Percentiles rank a stretch among this genome's conserved stretches.
phyloP scores from a whole-genome alignment of 163 green algal genomes.

The Scenedesmus sp. region DNA sequence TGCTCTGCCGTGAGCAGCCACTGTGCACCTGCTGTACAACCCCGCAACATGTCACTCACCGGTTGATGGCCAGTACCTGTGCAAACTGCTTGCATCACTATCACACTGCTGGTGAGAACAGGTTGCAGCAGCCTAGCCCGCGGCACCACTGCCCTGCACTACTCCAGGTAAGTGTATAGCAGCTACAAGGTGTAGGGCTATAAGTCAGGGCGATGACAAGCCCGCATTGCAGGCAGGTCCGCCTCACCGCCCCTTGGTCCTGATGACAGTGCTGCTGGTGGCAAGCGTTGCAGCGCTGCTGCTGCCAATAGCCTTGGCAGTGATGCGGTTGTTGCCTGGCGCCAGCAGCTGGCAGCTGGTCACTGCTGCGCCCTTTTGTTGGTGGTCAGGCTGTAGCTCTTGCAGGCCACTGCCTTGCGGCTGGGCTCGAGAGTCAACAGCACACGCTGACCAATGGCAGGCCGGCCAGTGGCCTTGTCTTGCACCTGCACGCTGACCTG shows the following conservation, averaged over 20 bases:
- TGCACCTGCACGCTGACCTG: neutral
- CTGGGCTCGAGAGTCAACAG: neutral
- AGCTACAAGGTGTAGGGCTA: neutral
- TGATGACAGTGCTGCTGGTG: neutral
- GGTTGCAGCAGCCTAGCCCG: neutral
- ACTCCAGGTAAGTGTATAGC: no score
- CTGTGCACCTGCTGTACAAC: no score
- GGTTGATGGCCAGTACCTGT: no score
- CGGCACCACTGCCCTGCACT: neutral
- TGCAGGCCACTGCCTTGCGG: constrained; percentile 11
- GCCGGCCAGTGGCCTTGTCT: neutral
- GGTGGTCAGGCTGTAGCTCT: neutral
- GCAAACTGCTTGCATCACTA: no score
- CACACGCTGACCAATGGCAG: neutral
- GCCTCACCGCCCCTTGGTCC: neutral
- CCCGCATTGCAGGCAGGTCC: neutral
- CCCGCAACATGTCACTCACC: no score
- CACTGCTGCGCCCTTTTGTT: constrained; percentile 7
- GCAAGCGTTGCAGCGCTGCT: neutral
- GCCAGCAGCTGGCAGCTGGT: neutral
- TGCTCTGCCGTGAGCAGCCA: no score
- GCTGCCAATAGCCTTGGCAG: neutral
- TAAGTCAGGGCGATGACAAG: neutral
- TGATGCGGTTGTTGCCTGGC: neutral
- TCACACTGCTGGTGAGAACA: neutral